phyloP scores from a whole-genome alignment of 306 rosid species.

The Begonia fuchsioides region DNA sequence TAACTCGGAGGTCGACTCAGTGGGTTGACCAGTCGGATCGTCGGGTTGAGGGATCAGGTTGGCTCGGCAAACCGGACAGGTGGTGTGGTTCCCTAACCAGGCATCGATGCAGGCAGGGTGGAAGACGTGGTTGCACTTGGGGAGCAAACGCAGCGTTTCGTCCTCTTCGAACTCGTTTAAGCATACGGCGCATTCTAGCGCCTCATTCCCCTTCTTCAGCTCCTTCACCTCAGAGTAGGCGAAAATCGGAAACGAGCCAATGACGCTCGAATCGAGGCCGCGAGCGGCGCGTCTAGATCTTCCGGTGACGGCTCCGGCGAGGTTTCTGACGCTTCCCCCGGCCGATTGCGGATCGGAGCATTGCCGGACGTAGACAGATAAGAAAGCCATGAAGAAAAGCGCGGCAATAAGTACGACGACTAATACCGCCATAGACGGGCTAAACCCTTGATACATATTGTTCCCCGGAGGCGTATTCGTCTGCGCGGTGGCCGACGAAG shows the following conservation, averaged over 20 bases:
- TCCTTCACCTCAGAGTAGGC: slow-evolving; percentile 42
- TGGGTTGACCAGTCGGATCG: neutral
- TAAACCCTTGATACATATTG: too few relatives aligned
- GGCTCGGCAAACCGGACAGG: slow-evolving; percentile 67
- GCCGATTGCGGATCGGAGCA: slow-evolving; percentile 9
- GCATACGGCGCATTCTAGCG: slow-evolving; percentile 67
- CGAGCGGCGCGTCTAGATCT: neutral
- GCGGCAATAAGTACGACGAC: slow-evolving; percentile 14
- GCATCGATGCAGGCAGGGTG: slow-evolving; percentile 59
- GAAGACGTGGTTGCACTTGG: slow-evolving; percentile 59
- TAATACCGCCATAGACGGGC: neutral
- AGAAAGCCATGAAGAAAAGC: slow-evolving; percentile 14
- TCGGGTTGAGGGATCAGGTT: slow-evolving; percentile 10
- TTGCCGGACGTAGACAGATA: slow-evolving; percentile 17
- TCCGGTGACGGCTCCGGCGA: neutral
- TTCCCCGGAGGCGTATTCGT: too few relatives aligned
- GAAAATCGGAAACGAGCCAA: slow-evolving; percentile 39
- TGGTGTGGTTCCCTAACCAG: slow-evolving; percentile 46
- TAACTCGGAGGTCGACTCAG: neutral
- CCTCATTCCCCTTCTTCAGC: slow-evolving; percentile 30
- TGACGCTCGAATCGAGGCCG: slow-evolving; percentile 32
- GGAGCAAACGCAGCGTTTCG: too few relatives aligned
- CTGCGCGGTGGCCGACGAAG: too few relatives aligned
- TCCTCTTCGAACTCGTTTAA: slow-evolving; percentile 38
- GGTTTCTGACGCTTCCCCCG: neutral